These are phyloP conservation scores for Epichloe bromicola DNA, from an alignment of 2,329 filamentous ascomycete genomes.

Conservation along the genomic window DNA sequence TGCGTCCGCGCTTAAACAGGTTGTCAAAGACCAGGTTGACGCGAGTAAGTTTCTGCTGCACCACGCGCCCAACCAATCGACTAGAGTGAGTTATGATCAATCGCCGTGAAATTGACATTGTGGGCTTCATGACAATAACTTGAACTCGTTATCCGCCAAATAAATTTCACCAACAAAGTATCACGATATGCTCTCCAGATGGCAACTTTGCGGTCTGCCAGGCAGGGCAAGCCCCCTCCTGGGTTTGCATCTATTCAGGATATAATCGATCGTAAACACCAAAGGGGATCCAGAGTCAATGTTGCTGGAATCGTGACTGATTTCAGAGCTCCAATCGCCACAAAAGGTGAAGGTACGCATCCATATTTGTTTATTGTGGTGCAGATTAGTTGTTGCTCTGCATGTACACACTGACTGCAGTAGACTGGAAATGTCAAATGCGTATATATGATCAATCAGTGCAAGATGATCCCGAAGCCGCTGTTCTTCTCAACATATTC, in stretches of 20 bases:
- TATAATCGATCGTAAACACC: slow-evolving; percentile 27
- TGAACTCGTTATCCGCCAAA: not conserved
- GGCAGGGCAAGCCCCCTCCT: slow-evolving; percentile 10
- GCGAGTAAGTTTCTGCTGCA: not conserved
- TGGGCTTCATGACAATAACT: not conserved
- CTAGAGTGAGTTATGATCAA: not conserved
- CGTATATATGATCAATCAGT: slow-evolving; percentile 46
- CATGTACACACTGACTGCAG: not conserved
- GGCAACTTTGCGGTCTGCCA: slow-evolving; percentile 4
- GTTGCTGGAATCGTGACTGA: slow-evolving; percentile 63
- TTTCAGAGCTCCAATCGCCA: slow-evolving; percentile 37
- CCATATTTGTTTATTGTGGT: not conserved
- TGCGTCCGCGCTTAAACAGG: not conserved
- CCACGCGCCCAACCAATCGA: not conserved
- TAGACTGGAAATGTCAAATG: slow-evolving; percentile 49
- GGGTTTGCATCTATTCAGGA: slow-evolving; percentile 22
- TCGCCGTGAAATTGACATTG: not conserved
- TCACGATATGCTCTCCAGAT: slow-evolving; percentile 2
- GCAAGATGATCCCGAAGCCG: slow-evolving; percentile 26
- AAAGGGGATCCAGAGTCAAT: slow-evolving; percentile 28
- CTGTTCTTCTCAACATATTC: slow-evolving; percentile 47
- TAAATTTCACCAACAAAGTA: not conserved
- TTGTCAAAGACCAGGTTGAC: not conserved
- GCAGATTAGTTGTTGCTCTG: not conserved
- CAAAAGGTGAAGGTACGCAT: slow-evolving; percentile 37